A percentile compares a stretch with the other conserved stretches of the same genome.
Evolutionary conservation across 164 flowering plant species (phyloP).

Genomic region (Kingdonia uniflora): DNA sequence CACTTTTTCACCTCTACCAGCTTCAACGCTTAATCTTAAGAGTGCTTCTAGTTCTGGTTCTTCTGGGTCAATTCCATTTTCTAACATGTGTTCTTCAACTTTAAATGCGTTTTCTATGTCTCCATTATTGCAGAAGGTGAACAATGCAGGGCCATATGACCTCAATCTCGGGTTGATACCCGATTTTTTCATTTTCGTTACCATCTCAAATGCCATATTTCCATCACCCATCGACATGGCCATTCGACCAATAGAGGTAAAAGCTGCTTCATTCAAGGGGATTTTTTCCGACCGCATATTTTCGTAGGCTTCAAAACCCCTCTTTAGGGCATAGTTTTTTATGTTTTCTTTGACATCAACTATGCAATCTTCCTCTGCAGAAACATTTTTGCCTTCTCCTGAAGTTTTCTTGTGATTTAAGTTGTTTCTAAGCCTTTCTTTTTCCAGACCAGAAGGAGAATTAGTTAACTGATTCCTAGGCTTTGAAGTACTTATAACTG

Average conservation of each 20-base stretch:
- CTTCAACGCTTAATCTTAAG: conserved; percentile 39
- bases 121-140: conserved; percentile 49
- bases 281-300: conserved; percentile 50
- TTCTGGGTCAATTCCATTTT: conserved; percentile 62
- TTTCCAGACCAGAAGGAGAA: neutral
- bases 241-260: conserved; percentile 84
- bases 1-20: conserved; percentile 55
- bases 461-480: too few species aligned
- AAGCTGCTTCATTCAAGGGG: conserved; percentile 72
- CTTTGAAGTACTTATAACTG: too few species aligned
- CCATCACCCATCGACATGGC: conserved; percentile 80
- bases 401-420: conserved; percentile 1
- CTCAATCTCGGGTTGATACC: conserved; percentile 68
- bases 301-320: conserved; percentile 62
- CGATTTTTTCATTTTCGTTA: conserved; percentile 51
- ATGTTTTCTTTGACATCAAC: conserved; percentile 36
- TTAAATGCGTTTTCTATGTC: conserved; percentile 57
- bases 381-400: conserved; percentile 8
- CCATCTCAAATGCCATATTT: conserved; percentile 74
- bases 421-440: neutral
- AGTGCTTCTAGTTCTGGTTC: conserved; percentile 79
- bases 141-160: conserved; percentile 77
- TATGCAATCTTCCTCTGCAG: conserved; percentile 14
- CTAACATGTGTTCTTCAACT: conserved; percentile 71
- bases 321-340: conserved; percentile 42